A percentile compares a stretch with the other conserved stretches of the same genome.
Evolutionary conservation across 768 basidiomycete species (phyloP).

Genomic region (Russula lepida): DNA sequence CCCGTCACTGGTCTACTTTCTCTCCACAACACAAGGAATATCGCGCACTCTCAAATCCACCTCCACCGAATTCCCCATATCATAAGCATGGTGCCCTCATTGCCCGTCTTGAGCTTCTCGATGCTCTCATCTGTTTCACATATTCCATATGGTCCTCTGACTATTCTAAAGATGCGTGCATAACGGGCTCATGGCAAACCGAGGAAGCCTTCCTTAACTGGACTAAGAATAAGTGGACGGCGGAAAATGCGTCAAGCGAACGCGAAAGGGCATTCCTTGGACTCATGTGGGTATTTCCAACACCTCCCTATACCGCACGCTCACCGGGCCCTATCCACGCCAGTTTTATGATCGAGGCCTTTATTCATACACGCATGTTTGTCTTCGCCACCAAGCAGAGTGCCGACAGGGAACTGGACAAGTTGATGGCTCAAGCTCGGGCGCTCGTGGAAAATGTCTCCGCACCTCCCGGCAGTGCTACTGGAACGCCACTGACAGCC

Average conservation of each 20-base stretch:
- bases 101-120: constrained; percentile 69
- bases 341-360: constrained; percentile 75
- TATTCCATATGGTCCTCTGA: constrained; percentile 80
- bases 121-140: constrained; percentile 76
- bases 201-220: constrained; percentile 61
- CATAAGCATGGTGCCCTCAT: constrained; percentile 69
- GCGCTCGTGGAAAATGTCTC: constrained; percentile 22
- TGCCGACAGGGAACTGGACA: constrained; percentile 19
- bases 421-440: constrained; percentile 20
- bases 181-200: constrained; percentile 55
- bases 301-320: constrained; percentile 25
- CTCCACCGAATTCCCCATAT: constrained; percentile 57
- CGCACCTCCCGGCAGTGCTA: constrained; percentile 12
- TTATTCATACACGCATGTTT: constrained; percentile 50
- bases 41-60: constrained; percentile 53
- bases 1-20: constrained; percentile 69
- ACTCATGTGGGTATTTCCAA: constrained; percentile 54
- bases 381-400: constrained; percentile 32
- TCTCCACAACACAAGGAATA: constrained; percentile 56
- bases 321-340: constrained; percentile 26
- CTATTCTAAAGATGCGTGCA: constrained; percentile 46
- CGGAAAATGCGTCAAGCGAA: constrained; percentile 37
- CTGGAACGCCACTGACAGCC: constrained; percentile 18
- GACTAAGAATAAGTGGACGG: constrained; percentile 63
- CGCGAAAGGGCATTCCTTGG: constrained; percentile 58